phyloP scores from a whole-genome alignment of 345 rosid species.

The Populus deltoides region DNA sequence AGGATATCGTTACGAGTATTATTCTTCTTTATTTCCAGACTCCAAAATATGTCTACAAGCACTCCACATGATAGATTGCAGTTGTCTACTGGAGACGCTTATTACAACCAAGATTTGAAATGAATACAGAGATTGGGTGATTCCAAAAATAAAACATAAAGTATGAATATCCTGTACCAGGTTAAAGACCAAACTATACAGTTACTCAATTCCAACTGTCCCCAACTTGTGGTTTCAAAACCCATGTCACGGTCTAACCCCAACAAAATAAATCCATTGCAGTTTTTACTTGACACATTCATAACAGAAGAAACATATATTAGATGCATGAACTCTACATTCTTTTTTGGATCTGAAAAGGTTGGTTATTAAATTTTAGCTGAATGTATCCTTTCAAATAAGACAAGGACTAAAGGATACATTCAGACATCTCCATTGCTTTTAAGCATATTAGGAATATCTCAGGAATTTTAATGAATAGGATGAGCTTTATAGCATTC shows the following conservation, averaged over 20 bases:
- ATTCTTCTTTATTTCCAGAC: background rate
- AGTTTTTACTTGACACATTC: no score
- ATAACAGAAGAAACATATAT: no score
- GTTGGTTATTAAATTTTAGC: background rate
- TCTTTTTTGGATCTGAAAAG: no score
- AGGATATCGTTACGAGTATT: no score
- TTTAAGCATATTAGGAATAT: background rate
- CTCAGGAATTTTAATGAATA: no score
- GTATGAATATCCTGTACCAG: background rate
- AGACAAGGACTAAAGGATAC: background rate
- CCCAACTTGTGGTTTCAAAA: no score
- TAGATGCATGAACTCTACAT: no score
- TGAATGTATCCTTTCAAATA: background rate
- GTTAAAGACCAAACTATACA: background rate
- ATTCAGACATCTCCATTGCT: background rate
- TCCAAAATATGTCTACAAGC: background rate
- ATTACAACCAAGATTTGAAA: background rate
- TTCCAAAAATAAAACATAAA: background rate
- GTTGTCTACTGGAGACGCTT: background rate
- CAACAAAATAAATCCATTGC: no score
- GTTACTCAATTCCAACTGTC: background rate
- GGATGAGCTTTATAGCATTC: no score
- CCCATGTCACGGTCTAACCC: no score
- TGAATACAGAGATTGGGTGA: background rate
- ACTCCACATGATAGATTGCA: background rate